These are phyloP conservation scores for Trichoderma reesei DNA, from an alignment of 495 filamentous ascomycete species.

Conservation along the genomic window DNA sequence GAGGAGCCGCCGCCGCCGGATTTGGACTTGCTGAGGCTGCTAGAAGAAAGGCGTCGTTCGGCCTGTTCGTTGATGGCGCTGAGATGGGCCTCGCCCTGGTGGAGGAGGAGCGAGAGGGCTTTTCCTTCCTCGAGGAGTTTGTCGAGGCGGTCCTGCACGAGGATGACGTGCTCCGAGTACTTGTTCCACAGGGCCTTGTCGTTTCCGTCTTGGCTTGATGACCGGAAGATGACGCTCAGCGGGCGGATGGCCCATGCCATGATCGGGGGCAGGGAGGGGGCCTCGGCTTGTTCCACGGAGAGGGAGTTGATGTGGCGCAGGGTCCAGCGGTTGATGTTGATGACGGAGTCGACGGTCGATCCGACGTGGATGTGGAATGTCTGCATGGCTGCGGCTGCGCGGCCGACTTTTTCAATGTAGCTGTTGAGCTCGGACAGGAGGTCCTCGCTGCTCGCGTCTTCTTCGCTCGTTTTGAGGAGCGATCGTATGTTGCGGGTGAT, in stretches of 20 bases:
- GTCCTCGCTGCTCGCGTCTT: slow-evolving; percentile 41
- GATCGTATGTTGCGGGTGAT: slow-evolving; percentile 65
- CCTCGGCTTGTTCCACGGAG: slow-evolving; percentile 33
- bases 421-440: slow-evolving; percentile 56
- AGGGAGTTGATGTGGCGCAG: slow-evolving; percentile 55
- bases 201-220: slow-evolving; percentile 29
- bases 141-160: not conserved
- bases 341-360: slow-evolving; percentile 56
- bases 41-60: slow-evolving; percentile 42
- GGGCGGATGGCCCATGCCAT: slow-evolving; percentile 16
- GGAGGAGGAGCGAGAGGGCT: slow-evolving; percentile 44
- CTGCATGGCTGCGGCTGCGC: slow-evolving; percentile 44
- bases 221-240: slow-evolving; percentile 49
- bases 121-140: slow-evolving; percentile 56
- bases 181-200: slow-evolving; percentile 45
- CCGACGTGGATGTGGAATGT: slow-evolving; percentile 61
- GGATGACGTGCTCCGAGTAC: slow-evolving; percentile 6
- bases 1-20: no score
- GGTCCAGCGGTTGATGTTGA: slow-evolving; percentile 50
- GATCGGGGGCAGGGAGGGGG: slow-evolving; percentile 21
- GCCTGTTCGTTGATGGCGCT: slow-evolving; percentile 54
- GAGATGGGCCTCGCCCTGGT: slow-evolving; percentile 53
- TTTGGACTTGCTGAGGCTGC: slow-evolving; percentile 35
- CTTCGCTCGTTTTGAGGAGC: slow-evolving; percentile 43
- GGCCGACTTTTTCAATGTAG: slow-evolving; percentile 51